Evolutionary conservation across 2,329 filamentous ascomycete genomes (phyloP).

Genomic region (Epichloe glyceriae): DNA sequence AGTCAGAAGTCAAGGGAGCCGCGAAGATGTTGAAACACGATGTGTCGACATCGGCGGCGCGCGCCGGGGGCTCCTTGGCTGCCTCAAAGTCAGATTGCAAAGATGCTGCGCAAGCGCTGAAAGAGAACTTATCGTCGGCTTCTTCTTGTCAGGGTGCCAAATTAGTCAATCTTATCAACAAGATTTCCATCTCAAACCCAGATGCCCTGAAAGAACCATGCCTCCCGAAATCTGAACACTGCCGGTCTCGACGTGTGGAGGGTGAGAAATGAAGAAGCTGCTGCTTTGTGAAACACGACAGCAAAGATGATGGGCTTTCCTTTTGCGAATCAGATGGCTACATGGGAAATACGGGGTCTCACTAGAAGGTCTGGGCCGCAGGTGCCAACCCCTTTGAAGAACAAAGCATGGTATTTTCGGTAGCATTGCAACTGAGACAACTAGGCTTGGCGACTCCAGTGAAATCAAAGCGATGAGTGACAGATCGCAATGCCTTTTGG

Average conservation of each 20-base stretch:
- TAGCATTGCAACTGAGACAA: background rate
- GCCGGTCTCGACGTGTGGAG: background rate
- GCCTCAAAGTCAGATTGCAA: background rate
- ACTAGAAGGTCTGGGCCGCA: too few relatives aligned
- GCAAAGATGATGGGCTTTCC: background rate
- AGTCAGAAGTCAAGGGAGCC: constrained; percentile 8
- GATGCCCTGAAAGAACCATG: background rate
- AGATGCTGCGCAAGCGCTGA: background rate
- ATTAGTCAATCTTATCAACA: constrained; percentile 1
- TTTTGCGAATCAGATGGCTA: background rate
- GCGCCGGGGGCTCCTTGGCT: background rate
- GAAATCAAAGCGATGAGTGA: background rate
- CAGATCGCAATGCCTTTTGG: too few relatives aligned
- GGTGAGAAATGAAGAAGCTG: background rate
- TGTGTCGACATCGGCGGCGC: background rate
- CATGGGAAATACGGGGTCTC: background rate
- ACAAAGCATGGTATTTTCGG: background rate
- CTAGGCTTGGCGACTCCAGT: background rate
- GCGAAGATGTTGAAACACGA: constrained; percentile 2
- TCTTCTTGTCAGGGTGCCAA: background rate
- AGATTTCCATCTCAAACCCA: background rate
- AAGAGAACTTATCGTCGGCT: background rate
- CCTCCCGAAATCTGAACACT: background rate
- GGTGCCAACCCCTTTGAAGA: background rate
- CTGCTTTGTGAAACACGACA: background rate